phyloP scores from a whole-genome alignment of 2,329 filamentous ascomycete species.

The Fusarium tuaranense region DNA sequence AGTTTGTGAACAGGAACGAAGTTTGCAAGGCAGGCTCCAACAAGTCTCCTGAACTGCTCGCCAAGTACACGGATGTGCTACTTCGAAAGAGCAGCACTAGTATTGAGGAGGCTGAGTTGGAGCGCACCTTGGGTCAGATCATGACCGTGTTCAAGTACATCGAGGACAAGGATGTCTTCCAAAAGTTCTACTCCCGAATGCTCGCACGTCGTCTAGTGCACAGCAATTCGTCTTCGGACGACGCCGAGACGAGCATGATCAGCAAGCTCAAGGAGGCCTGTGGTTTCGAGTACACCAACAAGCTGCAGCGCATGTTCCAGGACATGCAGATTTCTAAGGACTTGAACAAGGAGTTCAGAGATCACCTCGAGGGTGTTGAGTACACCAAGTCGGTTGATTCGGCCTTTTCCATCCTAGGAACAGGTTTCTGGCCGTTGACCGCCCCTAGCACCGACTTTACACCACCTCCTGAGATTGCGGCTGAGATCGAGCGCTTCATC shows the following conservation, averaged over 20 bases:
- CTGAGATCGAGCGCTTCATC: conserved; percentile 89
- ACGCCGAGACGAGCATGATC: conserved; percentile 99
- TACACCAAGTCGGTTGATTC: conserved; percentile 82
- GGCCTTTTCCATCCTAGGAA: conserved; percentile 92
- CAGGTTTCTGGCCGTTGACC: conserved; percentile 95
- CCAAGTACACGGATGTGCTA: conserved; percentile 94
- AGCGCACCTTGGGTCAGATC: conserved; percentile 88
- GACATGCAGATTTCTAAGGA: conserved; percentile 99
- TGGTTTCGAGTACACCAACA: conserved; percentile 99
- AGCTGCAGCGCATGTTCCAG: conserved; percentile 99
- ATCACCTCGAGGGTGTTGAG: conserved; percentile 68
- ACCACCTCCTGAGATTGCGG: conserved; percentile 84
- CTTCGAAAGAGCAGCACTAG: conserved; percentile 94
- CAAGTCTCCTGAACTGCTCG: conserved; percentile 92
- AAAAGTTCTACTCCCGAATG: conserved; percentile 99
- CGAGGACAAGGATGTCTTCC: conserved; percentile 99
- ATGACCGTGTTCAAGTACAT: conserved; percentile 99
- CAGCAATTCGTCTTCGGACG: conserved; percentile 93
- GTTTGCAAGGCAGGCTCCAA: conserved; percentile 94
- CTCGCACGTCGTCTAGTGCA: conserved; percentile 94
- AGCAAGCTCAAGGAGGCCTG: conserved; percentile 98
- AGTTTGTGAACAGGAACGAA: conserved; percentile 98
- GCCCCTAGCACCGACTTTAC: conserved; percentile 90
- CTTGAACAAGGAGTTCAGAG: conserved; percentile 89
- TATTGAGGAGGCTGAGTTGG: conserved; percentile 92